Base-by-base conservation (phyloP, 257 asterid genomes). In the Eucommia ulmoides region DNA sequence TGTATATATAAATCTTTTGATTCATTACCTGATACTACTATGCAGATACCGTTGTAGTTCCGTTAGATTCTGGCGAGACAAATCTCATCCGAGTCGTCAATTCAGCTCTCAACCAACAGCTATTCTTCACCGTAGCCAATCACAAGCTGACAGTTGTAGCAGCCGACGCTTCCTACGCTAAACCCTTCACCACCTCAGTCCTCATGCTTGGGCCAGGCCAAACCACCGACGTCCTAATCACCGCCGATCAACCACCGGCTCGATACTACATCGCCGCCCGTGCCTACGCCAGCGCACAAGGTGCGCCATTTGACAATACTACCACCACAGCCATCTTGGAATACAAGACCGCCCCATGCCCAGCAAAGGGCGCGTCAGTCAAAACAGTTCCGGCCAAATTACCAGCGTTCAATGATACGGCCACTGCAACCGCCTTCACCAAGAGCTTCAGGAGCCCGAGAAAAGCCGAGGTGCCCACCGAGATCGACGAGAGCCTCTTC, bases 131-230 rank as follows among this genome's bases (percentile, higher is more conserved):
- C 25, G 78, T 88, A 0, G 94, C 97, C 6, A 82, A 76, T 57
- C 98, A 89, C 72, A 78, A 65, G 61, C 64, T 89, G 8, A 85
- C 86, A 0, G 96, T 89, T n/a, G 96, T 89, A 0, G 96, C 80
- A 29, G 94, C 96, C 2, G 96, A 89, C 20, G 96, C 92, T 53
- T 74, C 82, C 0, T 85, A 85, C 45, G 61, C 76, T 8, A 89
- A 78, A 60, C 94, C 98, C 57, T 85, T 85, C 72, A 80, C 79
- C 54, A 82, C 98, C 60, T 65, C 84, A 1, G 82, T 80, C 46
- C 52, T 89, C 65, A 82, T 89, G 97, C 75, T 89, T 19, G 97
- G 97, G 4, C 97, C 97, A 0, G 96, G 97, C 16, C 88, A 89
- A 49, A 89, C 97, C 18, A 89, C 97, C 1, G 94, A 89, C 52